These are phyloP conservation scores for Luffa aegyptiaca DNA, from an alignment of 306 rosid species.

Conservation along the genomic window DNA sequence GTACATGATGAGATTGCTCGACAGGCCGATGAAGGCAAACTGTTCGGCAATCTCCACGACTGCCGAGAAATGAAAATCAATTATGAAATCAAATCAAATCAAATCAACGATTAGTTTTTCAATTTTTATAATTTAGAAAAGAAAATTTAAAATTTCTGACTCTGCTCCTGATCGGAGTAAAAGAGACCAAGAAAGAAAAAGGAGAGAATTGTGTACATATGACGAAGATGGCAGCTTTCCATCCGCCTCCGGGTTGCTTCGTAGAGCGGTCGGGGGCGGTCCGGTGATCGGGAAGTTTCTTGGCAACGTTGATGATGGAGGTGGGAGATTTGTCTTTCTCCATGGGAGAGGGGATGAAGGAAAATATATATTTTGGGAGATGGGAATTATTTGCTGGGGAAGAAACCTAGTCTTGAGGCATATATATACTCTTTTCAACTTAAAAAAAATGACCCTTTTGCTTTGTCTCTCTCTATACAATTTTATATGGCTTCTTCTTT, in stretches of 20 bases:
- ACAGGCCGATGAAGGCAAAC: slow-evolving; percentile 29
- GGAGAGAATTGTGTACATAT: slow-evolving; percentile 14
- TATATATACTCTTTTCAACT: not conserved
- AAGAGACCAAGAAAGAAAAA: not conserved
- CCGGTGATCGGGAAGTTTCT: not conserved
- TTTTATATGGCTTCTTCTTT: too few relatives aligned
- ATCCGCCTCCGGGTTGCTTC: slow-evolving; percentile 27
- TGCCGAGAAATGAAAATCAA: not conserved
- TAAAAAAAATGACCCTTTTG: not conserved
- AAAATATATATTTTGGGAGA: not conserved
- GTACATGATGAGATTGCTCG: slow-evolving; percentile 34
- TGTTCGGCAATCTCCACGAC: slow-evolving; percentile 50
- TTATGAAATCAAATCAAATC: not conserved
- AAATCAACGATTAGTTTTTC: too few relatives aligned
- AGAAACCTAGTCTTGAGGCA: not conserved
- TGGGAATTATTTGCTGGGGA: not conserved
- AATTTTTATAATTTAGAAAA: too few relatives aligned
- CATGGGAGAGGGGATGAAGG: not conserved
- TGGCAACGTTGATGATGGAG: not conserved
- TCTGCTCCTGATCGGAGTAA: too few relatives aligned
- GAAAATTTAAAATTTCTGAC: not conserved
- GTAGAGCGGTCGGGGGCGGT: not conserved
- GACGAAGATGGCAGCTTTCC: slow-evolving; percentile 52
- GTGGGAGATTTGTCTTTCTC: not conserved
- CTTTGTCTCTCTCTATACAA: not conserved